These are phyloP conservation scores for Ustilago nuda DNA, from an alignment of 1,284 basidiomycete genomes.

Conservation along the genomic window DNA sequence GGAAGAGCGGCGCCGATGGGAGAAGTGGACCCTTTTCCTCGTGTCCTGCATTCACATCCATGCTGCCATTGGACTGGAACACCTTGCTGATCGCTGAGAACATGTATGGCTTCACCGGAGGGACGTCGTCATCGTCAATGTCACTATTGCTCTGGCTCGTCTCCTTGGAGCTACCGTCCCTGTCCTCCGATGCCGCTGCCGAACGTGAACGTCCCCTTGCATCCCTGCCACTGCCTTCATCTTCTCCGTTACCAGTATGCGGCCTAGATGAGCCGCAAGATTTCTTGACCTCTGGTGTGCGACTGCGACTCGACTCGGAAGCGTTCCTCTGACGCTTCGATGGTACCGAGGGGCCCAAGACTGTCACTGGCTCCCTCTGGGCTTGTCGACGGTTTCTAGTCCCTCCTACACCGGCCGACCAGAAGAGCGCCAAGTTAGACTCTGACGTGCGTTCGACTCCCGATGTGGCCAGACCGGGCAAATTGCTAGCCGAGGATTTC, in stretches of 20 bases:
- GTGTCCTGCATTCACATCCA: constrained; percentile 7
- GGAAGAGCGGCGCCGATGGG: constrained; percentile 32
- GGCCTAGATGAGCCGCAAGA: constrained; percentile 25
- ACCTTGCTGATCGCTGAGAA: constrained; percentile 50
- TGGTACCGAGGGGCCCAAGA: constrained; percentile 27
- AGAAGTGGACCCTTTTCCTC: constrained; percentile 38
- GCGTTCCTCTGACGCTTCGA: constrained; percentile 33
- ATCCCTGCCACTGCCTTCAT: constrained; percentile 37
- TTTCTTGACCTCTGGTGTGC: constrained; percentile 46
- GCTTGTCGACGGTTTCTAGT: constrained; percentile 61
- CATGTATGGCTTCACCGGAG: constrained; percentile 37
- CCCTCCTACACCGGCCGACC: constrained; percentile 64
- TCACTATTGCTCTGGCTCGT: constrained; percentile 39
- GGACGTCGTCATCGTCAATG: constrained; percentile 29
- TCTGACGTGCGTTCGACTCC: constrained; percentile 66
- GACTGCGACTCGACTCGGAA: constrained; percentile 46
- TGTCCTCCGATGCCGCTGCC: constrained; percentile 29
- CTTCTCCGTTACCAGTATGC: constrained; percentile 19
- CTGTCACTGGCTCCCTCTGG: constrained; percentile 48
- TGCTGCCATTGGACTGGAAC: constrained; percentile 33
- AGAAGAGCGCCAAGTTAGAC: constrained; percentile 66
- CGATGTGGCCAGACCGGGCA: constrained; percentile 63
- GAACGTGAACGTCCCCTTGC: constrained; percentile 33
- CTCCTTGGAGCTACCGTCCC: constrained; percentile 22
- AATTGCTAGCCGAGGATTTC: constrained; percentile 18